These are phyloP conservation scores for Mycosphaerella sp. DNA, from an alignment of 2,329 filamentous ascomycete species.

Conservation along the genomic window DNA sequence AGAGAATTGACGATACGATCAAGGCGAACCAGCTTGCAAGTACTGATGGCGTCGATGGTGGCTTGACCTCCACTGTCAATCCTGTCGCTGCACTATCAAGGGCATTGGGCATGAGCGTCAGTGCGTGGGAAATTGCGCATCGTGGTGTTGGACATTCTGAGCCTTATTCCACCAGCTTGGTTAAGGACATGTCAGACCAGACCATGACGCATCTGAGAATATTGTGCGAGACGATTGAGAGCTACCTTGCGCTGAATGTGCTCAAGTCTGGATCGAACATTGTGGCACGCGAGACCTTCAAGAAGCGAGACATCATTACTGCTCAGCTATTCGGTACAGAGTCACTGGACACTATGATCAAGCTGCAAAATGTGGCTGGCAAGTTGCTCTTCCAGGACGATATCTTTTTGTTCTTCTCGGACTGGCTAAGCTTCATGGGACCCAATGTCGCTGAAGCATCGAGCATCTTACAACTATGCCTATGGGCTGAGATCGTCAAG, in stretches of 20 bases:
- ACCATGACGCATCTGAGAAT: conserved; percentile 80
- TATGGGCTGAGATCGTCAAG: conserved; percentile 85
- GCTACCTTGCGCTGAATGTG: conserved; percentile 72
- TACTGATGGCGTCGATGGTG: conserved; percentile 11
- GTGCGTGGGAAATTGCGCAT: conserved; percentile 84
- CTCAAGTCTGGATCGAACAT: conserved; percentile 51
- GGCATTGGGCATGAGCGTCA: conserved; percentile 74
- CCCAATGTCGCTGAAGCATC: conserved; percentile 28
- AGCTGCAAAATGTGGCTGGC: conserved; percentile 19
- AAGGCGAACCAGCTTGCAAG: conserved; percentile 43
- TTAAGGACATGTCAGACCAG: conserved; percentile 80
- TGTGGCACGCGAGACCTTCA: conserved; percentile 23
- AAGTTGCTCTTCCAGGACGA: conserved; percentile 60
- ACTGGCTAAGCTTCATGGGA: conserved; percentile 40
- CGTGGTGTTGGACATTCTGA: conserved; percentile 64
- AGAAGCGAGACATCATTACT: conserved; percentile 27
- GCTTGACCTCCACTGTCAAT: conserved; percentile 17
- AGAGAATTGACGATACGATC: conserved; percentile 51
- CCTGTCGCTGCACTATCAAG: conserved; percentile 26
- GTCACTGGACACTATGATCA: conserved; percentile 21
- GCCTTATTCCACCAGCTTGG: conserved; percentile 61
- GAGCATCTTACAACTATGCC: conserved; percentile 75
- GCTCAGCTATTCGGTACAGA: conserved; percentile 30
- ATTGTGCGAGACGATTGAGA: conserved; percentile 78
- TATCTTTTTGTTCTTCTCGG: conserved; percentile 72